Conservation (phyloP, 202 grass and related monocot species). For the Digitaria exilis region DNA sequence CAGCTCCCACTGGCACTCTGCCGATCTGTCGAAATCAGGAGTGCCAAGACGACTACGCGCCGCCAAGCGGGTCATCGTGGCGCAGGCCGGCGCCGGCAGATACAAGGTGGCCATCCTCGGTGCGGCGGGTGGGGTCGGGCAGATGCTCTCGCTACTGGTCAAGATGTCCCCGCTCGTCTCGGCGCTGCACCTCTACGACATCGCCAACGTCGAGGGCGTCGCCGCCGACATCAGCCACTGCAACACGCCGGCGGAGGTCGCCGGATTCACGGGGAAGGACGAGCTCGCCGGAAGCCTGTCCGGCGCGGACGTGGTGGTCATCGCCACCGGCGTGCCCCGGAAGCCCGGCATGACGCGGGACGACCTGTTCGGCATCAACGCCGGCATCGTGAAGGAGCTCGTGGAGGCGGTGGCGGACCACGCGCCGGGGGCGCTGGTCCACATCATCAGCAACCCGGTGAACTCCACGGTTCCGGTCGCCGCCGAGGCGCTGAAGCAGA, state of each 20-base stretch:
- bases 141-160: constrained; percentile 45
- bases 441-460: constrained; percentile 45
- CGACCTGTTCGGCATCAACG: constrained; percentile 52
- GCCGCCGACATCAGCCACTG: constrained; percentile 46
- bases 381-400: constrained; percentile 40
- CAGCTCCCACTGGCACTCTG: neutral
- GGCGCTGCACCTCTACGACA: constrained; percentile 55
- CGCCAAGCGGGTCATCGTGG: constrained; percentile 24
- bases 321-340: constrained; percentile 36
- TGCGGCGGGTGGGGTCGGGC: constrained; percentile 46
- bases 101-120: constrained; percentile 56
- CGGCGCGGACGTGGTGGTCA: constrained; percentile 49
- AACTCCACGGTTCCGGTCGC: constrained; percentile 57
- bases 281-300: constrained; percentile 33
- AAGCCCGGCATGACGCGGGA: constrained; percentile 54
- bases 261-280: constrained; percentile 41
- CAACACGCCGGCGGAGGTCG: constrained; percentile 42
- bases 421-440: constrained; percentile 48
- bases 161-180: constrained; percentile 57
- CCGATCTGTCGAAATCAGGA: neutral
- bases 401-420: constrained; percentile 58
- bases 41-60: neutral
- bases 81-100: constrained; percentile 19
- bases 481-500: constrained; percentile 47
- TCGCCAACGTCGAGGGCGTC: constrained; percentile 26